Conservation (phyloP, 176 grass and related monocot genomes). For the Lolium rigidum region DNA sequence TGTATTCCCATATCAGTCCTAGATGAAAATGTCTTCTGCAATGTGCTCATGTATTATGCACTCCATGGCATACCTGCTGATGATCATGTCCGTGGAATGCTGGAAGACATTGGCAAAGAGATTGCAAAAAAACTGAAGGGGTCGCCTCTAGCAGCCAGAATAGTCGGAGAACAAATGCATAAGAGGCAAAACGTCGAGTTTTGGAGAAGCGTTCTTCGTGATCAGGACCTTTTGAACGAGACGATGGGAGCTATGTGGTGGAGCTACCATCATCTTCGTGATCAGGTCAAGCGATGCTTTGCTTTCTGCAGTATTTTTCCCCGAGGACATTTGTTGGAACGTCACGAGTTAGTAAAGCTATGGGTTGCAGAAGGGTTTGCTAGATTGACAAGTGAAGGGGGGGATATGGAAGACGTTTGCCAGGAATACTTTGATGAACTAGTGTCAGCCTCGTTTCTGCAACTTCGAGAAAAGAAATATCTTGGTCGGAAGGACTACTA, state of each 20-base stretch:
- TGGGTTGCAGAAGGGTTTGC: background rate
- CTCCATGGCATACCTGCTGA: background rate
- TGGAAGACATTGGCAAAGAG: background rate
- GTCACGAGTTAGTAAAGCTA: background rate
- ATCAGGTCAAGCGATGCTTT: background rate
- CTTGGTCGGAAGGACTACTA: too few relatives aligned
- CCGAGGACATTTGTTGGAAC: background rate
- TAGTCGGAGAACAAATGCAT: background rate
- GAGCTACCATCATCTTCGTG: conserved; percentile 3
- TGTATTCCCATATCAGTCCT: background rate
- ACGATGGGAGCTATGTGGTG: conserved; percentile 16
- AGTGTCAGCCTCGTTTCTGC: background rate
- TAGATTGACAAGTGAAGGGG: background rate
- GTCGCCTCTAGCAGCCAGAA: background rate
- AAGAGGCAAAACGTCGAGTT: background rate
- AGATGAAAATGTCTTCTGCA: background rate
- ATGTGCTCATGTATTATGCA: background rate
- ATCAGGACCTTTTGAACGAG: background rate
- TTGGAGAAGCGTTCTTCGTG: background rate
- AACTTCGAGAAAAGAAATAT: too few relatives aligned
- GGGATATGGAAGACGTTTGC: background rate
- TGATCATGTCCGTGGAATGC: background rate
- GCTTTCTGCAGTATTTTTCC: conserved; percentile 11
- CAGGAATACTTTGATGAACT: background rate
- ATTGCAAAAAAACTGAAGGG: conserved; percentile 15